Percentiles rank a stretch among this genome's conserved stretches.
These are phyloP conservation scores for Eutypella sp. DNA, from an alignment of 2,329 filamentous ascomycete genomes.

Conservation along the genomic window DNA sequence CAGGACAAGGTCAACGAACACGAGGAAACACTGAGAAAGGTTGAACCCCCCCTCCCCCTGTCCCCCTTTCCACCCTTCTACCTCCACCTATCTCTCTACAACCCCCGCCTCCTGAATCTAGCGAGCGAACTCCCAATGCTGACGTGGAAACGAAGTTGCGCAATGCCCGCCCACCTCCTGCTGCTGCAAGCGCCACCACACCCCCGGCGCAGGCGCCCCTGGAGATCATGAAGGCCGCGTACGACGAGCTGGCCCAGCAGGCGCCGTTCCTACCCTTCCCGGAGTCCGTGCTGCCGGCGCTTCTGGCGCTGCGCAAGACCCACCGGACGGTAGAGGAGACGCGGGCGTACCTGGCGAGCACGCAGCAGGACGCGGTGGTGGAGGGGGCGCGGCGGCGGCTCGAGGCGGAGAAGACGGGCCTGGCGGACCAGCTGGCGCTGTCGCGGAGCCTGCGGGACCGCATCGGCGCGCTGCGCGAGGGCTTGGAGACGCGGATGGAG, in stretches of 20 bases:
- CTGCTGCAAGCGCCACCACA: too few species aligned
- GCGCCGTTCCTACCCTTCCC: constrained; percentile 62
- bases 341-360: constrained; percentile 50
- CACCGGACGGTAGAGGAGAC: constrained; percentile 61
- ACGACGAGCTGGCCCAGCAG: constrained; percentile 55
- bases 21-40: constrained; percentile 44
- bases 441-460: constrained; percentile 47
- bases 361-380: constrained; percentile 38
- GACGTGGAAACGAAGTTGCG: constrained; percentile 14
- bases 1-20: constrained; percentile 53
- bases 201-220: constrained; percentile 31
- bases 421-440: constrained; percentile 53
- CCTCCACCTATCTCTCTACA: too few species aligned
- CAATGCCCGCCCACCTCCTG: too few species aligned
- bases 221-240: constrained; percentile 57
- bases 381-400: constrained; percentile 42
- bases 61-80: not conserved
- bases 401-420: constrained; percentile 44
- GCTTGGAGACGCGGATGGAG: constrained; percentile 51
- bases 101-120: too few species aligned
- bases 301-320: constrained; percentile 66
- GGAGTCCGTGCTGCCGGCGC: constrained; percentile 63
- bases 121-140: too few species aligned
- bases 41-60: constrained; percentile 16
- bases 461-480: constrained; percentile 53